phyloP scores from a whole-genome alignment of 495 filamentous ascomycete genomes.

The Hyaloscypha finlandica region DNA sequence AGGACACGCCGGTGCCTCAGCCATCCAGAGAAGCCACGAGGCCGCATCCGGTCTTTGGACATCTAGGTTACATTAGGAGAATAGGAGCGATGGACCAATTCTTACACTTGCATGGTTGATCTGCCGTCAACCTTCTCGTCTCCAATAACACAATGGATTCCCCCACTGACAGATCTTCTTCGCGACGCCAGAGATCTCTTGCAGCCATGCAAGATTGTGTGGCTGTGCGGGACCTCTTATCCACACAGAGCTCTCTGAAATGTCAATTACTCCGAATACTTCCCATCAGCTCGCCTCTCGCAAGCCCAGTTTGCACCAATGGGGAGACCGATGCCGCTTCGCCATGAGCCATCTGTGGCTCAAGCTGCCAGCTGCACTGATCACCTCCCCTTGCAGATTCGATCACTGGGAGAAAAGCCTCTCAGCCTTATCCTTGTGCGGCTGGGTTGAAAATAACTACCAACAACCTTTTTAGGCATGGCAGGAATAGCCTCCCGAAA shows the following conservation, averaged over 20 bases:
- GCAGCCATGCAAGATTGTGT: conserved; percentile 11
- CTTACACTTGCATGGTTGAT: conserved; percentile 14
- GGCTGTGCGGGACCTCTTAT: conserved; percentile 17
- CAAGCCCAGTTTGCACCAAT: conserved; percentile 13
- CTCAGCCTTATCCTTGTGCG: conserved; percentile 19
- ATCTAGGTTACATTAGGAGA: conserved; percentile 1
- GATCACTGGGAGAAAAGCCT: background rate
- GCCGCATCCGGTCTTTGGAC: background rate
- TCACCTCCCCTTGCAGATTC: conserved; percentile 9
- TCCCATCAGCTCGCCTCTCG: conserved; percentile 9
- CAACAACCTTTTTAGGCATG: background rate
- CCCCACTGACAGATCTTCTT: conserved; percentile 13
- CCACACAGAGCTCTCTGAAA: conserved; percentile 3
- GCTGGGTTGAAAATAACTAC: conserved; percentile 16
- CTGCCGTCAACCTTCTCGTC: conserved; percentile 8
- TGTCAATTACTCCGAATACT: background rate
- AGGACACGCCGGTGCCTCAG: conserved; percentile 25
- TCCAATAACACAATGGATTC: conserved; percentile 19
- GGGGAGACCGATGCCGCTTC: conserved; percentile 17
- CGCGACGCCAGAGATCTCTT: conserved; percentile 15
- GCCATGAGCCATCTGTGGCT: conserved; percentile 15
- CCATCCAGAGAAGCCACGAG: conserved; percentile 22
- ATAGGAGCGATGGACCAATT: conserved; percentile 26
- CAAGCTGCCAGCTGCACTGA: conserved; percentile 12
- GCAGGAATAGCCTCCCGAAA: background rate